Evolutionary conservation across 345 rosid species (phyloP).

Genomic region (Aethionema arabicum): DNA sequence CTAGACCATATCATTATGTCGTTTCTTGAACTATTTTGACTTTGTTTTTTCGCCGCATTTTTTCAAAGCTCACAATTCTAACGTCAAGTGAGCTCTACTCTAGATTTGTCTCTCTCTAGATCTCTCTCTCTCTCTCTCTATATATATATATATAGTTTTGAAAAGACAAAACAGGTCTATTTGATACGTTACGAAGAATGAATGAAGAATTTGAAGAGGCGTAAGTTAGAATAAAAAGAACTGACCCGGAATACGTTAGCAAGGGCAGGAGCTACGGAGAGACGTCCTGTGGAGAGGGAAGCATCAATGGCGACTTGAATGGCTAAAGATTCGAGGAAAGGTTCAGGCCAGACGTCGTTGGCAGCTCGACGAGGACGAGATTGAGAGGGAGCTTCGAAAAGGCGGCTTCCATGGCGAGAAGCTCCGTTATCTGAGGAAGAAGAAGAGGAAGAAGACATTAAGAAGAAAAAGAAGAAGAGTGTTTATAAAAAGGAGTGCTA

Average conservation of each 20-base stretch:
- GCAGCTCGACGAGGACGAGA: slow-evolving; percentile 49
- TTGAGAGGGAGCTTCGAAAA: slow-evolving; percentile 62
- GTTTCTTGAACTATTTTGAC: slow-evolving; percentile 35
- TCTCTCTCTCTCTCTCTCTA: not conserved
- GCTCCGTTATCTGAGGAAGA: slow-evolving; percentile 37
- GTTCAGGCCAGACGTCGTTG: slow-evolving; percentile 91
- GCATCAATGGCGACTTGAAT: slow-evolving; percentile 67
- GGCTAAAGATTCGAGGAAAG: slow-evolving; percentile 83
- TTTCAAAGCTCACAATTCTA: not conserved
- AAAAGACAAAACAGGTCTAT: not conserved
- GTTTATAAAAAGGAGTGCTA: slow-evolving; percentile 19
- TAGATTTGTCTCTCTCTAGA: not conserved
- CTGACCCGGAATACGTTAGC: slow-evolving; percentile 75
- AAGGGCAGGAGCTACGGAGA: slow-evolving; percentile 70
- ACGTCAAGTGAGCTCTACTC: slow-evolving; percentile 18
- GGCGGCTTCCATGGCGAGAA: slow-evolving; percentile 38
- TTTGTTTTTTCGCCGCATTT: slow-evolving; percentile 26
- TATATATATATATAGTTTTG: not conserved
- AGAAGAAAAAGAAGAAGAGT: slow-evolving; percentile 28
- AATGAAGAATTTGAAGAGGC: not conserved
- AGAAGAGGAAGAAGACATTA: slow-evolving; percentile 43
- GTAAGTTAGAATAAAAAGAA: not conserved
- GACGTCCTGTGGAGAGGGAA: slow-evolving; percentile 54
- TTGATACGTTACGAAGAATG: not conserved
- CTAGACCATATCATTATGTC: slow-evolving; percentile 51